These are phyloP conservation scores for Trichoderma citrinoviride DNA, from an alignment of 2,329 filamentous ascomycete genomes.

Conservation along the genomic window DNA sequence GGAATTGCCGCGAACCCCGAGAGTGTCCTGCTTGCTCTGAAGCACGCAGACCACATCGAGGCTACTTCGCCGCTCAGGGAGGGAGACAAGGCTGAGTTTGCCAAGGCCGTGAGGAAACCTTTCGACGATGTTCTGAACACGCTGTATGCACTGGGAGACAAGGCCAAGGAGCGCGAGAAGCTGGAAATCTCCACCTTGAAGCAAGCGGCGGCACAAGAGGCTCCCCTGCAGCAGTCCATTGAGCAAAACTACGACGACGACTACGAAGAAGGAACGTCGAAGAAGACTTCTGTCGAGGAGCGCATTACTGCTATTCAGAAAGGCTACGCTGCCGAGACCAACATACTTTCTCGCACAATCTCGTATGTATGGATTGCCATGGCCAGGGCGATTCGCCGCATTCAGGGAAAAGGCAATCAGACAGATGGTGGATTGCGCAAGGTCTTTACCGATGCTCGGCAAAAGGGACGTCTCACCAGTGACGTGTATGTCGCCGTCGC, in stretches of 20 bases:
- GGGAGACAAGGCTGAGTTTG: constrained; percentile 72
- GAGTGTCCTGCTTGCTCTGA: constrained; percentile 85
- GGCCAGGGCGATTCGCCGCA: constrained; percentile 88
- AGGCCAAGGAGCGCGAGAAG: constrained; percentile 62
- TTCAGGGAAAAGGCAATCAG: constrained; percentile 75
- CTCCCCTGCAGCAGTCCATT: constrained; percentile 39
- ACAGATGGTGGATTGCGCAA: constrained; percentile 76
- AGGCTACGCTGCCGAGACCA: constrained; percentile 69
- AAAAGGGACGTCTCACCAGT: constrained; percentile 82
- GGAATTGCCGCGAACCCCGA: constrained; percentile 90
- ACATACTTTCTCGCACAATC: constrained; percentile 76
- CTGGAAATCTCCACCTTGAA: constrained; percentile 57
- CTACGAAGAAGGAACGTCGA: constrained; percentile 40
- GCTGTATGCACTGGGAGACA: constrained; percentile 82
- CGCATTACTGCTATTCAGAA: constrained; percentile 62
- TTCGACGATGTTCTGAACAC: constrained; percentile 81
- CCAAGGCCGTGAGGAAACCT: constrained; percentile 74
- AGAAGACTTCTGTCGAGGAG: constrained; percentile 60
- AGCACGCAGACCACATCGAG: constrained; percentile 85
- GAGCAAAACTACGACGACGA: constrained; percentile 52
- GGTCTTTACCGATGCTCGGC: constrained; percentile 85
- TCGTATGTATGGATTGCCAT: constrained; percentile 94
- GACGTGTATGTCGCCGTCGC: constrained; percentile 95
- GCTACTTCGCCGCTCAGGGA: constrained; percentile 74
- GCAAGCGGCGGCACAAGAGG: constrained; percentile 45